These are phyloP conservation scores for Trifolium fragiferum DNA, from an alignment of 306 rosid species.

Conservation along the genomic window DNA sequence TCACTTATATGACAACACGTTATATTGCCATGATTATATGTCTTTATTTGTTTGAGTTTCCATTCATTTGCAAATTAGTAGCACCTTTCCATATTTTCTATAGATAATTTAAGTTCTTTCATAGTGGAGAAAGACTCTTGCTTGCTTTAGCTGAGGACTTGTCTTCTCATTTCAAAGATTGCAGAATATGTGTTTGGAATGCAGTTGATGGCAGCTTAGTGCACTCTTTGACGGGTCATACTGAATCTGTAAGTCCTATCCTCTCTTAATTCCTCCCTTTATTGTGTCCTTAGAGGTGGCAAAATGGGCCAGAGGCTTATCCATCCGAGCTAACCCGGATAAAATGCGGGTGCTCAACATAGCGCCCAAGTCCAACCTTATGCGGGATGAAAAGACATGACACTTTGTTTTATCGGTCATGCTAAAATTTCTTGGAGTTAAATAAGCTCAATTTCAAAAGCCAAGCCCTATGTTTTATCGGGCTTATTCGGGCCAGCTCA, in stretches of 20 bases:
- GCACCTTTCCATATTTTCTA: conserved; percentile 11
- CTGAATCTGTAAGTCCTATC: conserved; percentile 61
- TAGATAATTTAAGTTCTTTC: conserved; percentile 28
- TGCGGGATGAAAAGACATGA: background rate
- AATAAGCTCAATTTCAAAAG: no score
- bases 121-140: conserved; percentile 18
- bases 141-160: conserved; percentile 38
- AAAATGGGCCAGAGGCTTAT: background rate
- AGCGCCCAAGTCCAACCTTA: background rate
- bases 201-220: conserved; percentile 96
- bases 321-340: background rate
- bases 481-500: no score
- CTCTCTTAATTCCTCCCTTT: background rate
- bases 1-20: background rate
- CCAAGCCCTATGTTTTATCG: no score
- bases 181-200: conserved; percentile 97
- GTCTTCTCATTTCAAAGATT: conserved; percentile 60
- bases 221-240: conserved; percentile 91
- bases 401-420: no score
- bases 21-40: conserved; percentile 2
- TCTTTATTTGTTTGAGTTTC: conserved; percentile 35
- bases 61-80: conserved; percentile 21
- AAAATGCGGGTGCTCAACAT: background rate
- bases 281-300: background rate
- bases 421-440: no score